Base-by-base conservation (phyloP, 1,284 basidiomycete genomes). In the Grifola frondosa region DNA sequence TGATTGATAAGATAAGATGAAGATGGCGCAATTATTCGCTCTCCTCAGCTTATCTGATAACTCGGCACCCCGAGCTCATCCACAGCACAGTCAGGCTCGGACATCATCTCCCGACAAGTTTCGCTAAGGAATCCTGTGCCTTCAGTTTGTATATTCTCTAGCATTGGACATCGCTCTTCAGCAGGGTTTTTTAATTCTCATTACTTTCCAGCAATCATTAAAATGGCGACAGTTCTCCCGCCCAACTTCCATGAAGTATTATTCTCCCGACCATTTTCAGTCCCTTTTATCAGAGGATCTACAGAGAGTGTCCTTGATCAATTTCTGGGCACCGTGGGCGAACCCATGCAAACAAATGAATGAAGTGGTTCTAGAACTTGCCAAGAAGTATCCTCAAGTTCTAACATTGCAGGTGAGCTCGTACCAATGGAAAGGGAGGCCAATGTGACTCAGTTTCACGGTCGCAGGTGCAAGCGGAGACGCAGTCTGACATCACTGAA, bases 301-400 rank as follows among this genome's bases (percentile, higher is more conserved):
- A 32, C 69, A 77, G 19, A 74, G 88, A 24, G 77, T 95, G 19
- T 92, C 91, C 6, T 71, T 94, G 29, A 81, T 96, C 60, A 91
- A 90, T 69, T 97, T 97, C 66, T 94, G 92, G 87, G 90, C 94
- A 44, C 75, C 83, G 63, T 97, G 91, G 91, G 94, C 92, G 0
- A 88, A 83, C 52, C 91, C 92, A 29, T 97, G 93, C 71, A 75
- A 77, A 53, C 77, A 84, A 56, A 96, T 95, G 85, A 94, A 91
- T 68, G 72, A 81, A 43, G 78, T 90, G 6, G 79, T 89, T 20
- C 53, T 63, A 21, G 83, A 86, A 56, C 73, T 94, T 24, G 80
- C 91, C 1, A 76, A 74, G 52, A 87, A 87, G 61, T 80, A 91
- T 58, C 75, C 84, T 0, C 59, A 74, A 8, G 62, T 88, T 2